Percentiles rank a stretch among this genome's conserved stretches.
Evolutionary conservation across 2,329 filamentous ascomycete species (phyloP).

Genomic region (Aspergillus tubingensis): DNA sequence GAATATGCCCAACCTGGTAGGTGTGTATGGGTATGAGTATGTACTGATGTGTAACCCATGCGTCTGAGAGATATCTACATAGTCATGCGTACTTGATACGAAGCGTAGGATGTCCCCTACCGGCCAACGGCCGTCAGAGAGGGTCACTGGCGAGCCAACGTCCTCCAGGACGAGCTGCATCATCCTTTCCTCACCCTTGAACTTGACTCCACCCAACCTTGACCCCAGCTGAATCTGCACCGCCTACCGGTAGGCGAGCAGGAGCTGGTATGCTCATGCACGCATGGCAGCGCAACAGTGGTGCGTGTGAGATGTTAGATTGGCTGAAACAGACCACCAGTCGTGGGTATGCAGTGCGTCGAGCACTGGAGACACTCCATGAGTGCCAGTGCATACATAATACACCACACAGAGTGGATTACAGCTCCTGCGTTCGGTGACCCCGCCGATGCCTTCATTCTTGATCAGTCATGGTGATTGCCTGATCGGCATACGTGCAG

Average conservation of each 20-base stretch:
- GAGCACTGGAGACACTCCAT: no score
- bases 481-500: neutral
- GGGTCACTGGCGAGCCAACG: neutral
- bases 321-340: neutral
- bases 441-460: neutral
- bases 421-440: neutral
- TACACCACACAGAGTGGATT: neutral
- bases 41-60: neutral
- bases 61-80: neutral
- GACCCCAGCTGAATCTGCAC: neutral
- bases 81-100: neutral
- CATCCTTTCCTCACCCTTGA: neutral
- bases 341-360: no score
- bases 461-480: neutral
- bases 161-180: neutral
- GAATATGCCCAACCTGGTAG: neutral
- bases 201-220: neutral
- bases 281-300: no score
- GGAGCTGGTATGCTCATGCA: no score
- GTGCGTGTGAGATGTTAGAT: neutral
- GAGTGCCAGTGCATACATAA: neutral
- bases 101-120: neutral
- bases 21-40: neutral
- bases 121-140: neutral
- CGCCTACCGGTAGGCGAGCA: no score